phyloP scores from a whole-genome alignment of 2,329 filamentous ascomycete genomes.

The Raffaelea ambrosiae region DNA sequence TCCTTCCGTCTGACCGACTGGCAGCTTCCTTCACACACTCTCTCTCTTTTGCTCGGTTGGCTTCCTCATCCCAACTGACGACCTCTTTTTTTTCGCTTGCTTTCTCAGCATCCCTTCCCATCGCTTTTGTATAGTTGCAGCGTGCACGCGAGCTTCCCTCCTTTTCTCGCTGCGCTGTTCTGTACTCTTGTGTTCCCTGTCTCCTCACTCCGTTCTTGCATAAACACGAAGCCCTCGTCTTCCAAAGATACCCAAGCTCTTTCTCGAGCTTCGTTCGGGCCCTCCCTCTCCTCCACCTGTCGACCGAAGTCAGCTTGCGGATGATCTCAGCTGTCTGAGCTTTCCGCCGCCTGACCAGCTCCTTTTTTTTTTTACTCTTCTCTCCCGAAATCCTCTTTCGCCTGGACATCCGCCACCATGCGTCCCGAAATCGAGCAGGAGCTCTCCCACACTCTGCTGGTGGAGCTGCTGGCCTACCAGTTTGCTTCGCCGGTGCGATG shows the following conservation, averaged over 20 bases:
- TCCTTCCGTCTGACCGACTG: slow-evolving; percentile 10
- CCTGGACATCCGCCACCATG: slow-evolving; percentile 47
- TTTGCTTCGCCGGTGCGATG: slow-evolving; percentile 98
- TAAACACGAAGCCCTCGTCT: too few relatives aligned
- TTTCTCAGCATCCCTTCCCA: too few relatives aligned
- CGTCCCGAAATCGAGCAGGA: slow-evolving; percentile 99
- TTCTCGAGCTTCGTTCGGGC: background rate
- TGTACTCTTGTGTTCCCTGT: background rate
- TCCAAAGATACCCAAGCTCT: background rate
- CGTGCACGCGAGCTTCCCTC: too few relatives aligned
- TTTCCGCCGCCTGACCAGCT: too few relatives aligned
- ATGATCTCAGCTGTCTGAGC: too few relatives aligned
- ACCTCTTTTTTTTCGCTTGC: background rate
- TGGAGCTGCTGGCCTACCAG: slow-evolving; percentile 98
- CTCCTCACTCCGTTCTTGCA: background rate
- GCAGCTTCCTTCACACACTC: slow-evolving; percentile 3
- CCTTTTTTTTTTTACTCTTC: too few relatives aligned
- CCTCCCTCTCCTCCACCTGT: background rate
- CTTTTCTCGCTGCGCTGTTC: too few relatives aligned
- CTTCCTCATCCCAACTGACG: slow-evolving; percentile 1
- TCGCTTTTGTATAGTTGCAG: too few relatives aligned
- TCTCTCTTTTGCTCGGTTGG: background rate
- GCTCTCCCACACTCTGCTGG: slow-evolving; percentile 93
- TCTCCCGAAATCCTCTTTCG: too few relatives aligned
- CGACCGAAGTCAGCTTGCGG: too few relatives aligned